Evolutionary conservation across 2,329 filamentous ascomycete genomes (phyloP).

Genomic region (Fusarium sp.): DNA sequence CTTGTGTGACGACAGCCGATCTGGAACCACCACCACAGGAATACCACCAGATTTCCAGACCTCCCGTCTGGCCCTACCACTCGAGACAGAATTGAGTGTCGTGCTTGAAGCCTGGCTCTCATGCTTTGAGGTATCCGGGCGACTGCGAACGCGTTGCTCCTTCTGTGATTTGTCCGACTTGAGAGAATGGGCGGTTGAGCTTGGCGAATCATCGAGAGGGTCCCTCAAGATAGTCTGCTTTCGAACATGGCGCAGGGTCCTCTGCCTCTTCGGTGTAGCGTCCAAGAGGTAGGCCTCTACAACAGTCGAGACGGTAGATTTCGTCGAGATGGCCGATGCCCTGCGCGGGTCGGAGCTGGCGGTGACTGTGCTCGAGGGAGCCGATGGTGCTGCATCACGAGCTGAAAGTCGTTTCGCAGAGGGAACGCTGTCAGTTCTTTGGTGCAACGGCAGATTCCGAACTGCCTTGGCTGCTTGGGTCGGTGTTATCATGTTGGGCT

Average conservation of each 20-base stretch:
- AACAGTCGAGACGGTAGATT: slow-evolving; percentile 66
- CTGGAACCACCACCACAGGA: slow-evolving; percentile 72
- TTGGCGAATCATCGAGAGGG: slow-evolving; percentile 44
- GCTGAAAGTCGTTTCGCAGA: slow-evolving; percentile 41
- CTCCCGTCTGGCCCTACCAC: slow-evolving; percentile 67
- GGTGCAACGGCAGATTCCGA: slow-evolving; percentile 60
- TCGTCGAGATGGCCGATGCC: slow-evolving; percentile 66
- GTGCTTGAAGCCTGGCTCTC: slow-evolving; percentile 63
- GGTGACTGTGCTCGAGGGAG: slow-evolving; percentile 53
- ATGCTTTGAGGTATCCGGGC: slow-evolving; percentile 48
- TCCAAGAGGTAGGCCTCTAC: slow-evolving; percentile 70
- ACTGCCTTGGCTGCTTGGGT: slow-evolving; percentile 65
- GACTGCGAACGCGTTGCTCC: slow-evolving; percentile 45
- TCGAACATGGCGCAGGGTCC: slow-evolving; percentile 71
- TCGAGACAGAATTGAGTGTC: slow-evolving; percentile 63
- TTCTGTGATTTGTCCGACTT: slow-evolving; percentile 36
- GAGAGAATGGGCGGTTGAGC: slow-evolving; percentile 15
- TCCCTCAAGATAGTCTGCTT: slow-evolving; percentile 66
- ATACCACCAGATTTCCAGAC: slow-evolving; percentile 70
- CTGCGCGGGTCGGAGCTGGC: slow-evolving; percentile 59
- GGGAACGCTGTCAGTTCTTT: slow-evolving; percentile 48
- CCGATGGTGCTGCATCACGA: slow-evolving; percentile 40
- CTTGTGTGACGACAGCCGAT: slow-evolving; percentile 66
- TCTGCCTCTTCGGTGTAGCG: slow-evolving; percentile 56
- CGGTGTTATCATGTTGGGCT: slow-evolving; percentile 61